phyloP scores from a whole-genome alignment of 2,329 filamentous ascomycete genomes.

The Fusarium avenaceum region DNA sequence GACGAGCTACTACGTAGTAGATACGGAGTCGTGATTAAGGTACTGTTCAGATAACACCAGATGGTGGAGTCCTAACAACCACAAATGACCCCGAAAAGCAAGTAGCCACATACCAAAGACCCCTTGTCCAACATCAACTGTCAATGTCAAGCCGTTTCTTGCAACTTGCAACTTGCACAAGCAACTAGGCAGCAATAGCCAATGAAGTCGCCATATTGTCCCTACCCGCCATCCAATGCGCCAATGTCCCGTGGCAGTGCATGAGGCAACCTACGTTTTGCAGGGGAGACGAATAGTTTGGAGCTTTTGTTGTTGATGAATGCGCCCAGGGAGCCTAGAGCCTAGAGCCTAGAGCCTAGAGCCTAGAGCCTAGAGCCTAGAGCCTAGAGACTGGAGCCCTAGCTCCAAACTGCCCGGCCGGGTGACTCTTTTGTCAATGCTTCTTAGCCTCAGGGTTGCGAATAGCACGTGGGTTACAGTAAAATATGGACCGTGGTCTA shows the following conservation, averaged over 20 bases:
- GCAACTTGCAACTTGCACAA: conserved; percentile 31
- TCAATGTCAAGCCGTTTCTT: conserved; percentile 17
- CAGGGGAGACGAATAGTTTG: conserved; percentile 21
- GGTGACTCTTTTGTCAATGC: conserved; percentile 28
- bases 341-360: not conserved
- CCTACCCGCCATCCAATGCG: conserved; percentile 45
- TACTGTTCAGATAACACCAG: not conserved
- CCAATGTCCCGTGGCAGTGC: conserved; percentile 51
- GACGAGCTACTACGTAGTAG: not conserved
- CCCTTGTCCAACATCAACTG: conserved; percentile 22
- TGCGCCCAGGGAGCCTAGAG: conserved; percentile 4
- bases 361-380: not conserved
- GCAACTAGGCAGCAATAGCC: conserved; percentile 34
- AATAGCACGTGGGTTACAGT: not conserved
- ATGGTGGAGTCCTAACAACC: conserved; percentile 3
- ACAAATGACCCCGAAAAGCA: conserved; percentile 12
- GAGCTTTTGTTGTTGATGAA: conserved; percentile 21
- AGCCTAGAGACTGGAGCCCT: not conserved
- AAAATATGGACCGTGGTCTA: not conserved
- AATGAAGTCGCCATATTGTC: conserved; percentile 11
- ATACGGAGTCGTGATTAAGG: no score
- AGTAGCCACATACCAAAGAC: conserved; percentile 19
- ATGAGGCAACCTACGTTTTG: conserved; percentile 47
- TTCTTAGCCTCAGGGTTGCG: conserved; percentile 5
- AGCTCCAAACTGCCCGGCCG: conserved; percentile 8